These are phyloP conservation scores for Oryza coarctata DNA, from an alignment of 176 grass and related monocot genomes.

Conservation along the genomic window DNA sequence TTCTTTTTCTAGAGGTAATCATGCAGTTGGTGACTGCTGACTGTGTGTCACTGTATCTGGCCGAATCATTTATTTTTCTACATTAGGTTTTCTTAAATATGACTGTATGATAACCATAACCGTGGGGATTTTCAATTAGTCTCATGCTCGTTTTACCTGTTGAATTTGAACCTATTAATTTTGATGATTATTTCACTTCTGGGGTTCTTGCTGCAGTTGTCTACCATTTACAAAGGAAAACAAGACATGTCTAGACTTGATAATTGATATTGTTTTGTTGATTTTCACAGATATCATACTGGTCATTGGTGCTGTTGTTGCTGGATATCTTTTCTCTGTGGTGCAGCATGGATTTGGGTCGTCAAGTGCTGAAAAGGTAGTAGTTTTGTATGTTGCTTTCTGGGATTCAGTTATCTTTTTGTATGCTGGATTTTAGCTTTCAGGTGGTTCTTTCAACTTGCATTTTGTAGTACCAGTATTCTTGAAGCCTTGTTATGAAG, in stretches of 20 bases:
- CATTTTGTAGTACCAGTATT: neutral
- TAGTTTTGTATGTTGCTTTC: slow-evolving; percentile 1
- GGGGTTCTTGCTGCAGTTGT: too few relatives aligned
- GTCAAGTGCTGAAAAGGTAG: slow-evolving; percentile 60
- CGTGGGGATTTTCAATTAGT: slow-evolving; percentile 2
- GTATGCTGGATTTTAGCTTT: neutral
- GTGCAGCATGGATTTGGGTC: slow-evolving; percentile 84
- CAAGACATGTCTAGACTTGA: neutral
- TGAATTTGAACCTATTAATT: neutral
- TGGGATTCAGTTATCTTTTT: neutral
- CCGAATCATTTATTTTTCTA: neutral
- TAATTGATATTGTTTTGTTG: slow-evolving; percentile 23
- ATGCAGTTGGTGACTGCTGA: neutral
- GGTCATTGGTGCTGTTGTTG: slow-evolving; percentile 84
- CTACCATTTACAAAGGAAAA: neutral
- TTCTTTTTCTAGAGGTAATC: neutral
- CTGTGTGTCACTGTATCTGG: neutral
- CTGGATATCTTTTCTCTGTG: slow-evolving; percentile 89
- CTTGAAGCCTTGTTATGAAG: neutral
- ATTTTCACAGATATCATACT: slow-evolving; percentile 76
- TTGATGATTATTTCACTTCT: slow-evolving; percentile 14
- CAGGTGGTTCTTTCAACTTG: neutral
- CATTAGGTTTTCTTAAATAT: neutral
- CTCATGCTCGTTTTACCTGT: slow-evolving; percentile 16
- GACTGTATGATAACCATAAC: neutral